Evolutionary conservation across 2,329 filamentous ascomycete species (phyloP).

Genomic region (Monosporascus sp.): DNA sequence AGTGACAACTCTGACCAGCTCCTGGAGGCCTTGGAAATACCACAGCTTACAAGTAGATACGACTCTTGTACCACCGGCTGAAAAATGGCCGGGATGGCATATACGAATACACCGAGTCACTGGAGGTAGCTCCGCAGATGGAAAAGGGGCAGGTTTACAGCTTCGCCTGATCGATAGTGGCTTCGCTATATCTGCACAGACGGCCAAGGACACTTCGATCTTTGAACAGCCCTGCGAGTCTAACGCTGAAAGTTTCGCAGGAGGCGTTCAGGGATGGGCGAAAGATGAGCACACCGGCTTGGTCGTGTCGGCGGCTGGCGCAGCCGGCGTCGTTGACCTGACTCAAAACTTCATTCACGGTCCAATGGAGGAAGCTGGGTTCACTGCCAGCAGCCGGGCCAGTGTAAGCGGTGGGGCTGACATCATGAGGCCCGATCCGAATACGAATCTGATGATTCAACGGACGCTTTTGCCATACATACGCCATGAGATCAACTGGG

Average conservation of each 20-base stretch:
- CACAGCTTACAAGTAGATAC: not conserved
- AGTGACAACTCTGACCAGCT: not conserved
- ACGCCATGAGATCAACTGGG: not conserved
- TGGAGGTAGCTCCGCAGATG: not conserved
- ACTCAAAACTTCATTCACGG: not conserved
- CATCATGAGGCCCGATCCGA: conserved; percentile 1
- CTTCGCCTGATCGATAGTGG: conserved; percentile 1
- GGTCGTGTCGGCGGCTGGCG: conserved; percentile 1
- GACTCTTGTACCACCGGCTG: not conserved
- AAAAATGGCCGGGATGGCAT: conserved; percentile 2
- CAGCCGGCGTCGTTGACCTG: not conserved
- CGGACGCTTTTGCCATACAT: not conserved
- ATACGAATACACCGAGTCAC: not conserved
- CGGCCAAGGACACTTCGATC: not conserved
- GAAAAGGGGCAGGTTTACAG: not conserved
- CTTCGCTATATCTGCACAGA: conserved; percentile 1
- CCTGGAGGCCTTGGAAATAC: conserved; percentile 1
- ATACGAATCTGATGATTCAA: conserved; percentile 1
- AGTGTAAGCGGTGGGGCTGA: not conserved
- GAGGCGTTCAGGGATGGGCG: not conserved
- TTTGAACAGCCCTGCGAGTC: not conserved
- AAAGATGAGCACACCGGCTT: not conserved
- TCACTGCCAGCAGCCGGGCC: not conserved
- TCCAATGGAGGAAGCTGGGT: not conserved
- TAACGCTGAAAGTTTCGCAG: not conserved